These are phyloP conservation scores for Athelia sp. DNA, from an alignment of 1,284 basidiomycete species.

Conservation along the genomic window DNA sequence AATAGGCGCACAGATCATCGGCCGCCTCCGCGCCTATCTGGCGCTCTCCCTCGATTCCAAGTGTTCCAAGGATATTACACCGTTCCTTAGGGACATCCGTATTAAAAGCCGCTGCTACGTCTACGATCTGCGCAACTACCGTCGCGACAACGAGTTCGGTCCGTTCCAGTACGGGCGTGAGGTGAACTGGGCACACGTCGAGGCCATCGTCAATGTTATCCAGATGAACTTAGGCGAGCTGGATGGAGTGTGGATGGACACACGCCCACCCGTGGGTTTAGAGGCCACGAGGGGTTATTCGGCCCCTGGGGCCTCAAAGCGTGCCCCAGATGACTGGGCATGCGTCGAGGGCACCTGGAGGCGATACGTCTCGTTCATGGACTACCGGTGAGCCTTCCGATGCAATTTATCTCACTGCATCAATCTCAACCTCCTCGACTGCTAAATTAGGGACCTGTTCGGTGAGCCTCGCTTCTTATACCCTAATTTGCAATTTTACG, in stretches of 20 bases:
- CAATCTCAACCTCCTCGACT: neutral
- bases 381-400: slow-evolving; percentile 50
- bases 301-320: slow-evolving; percentile 32
- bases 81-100: slow-evolving; percentile 30
- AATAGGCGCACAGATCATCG: slow-evolving; percentile 20
- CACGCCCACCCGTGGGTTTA: slow-evolving; percentile 43
- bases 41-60: slow-evolving; percentile 32
- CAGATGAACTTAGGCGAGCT: slow-evolving; percentile 51
- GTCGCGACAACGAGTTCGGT: slow-evolving; percentile 44
- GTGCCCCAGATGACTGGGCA: slow-evolving; percentile 52
- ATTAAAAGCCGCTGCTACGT: slow-evolving; percentile 48
- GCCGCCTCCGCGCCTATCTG: slow-evolving; percentile 35
- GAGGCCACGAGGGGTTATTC: slow-evolving; percentile 47
- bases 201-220: slow-evolving; percentile 56
- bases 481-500: slow-evolving; percentile 2
- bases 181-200: slow-evolving; percentile 59
- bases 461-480: slow-evolving; percentile 30
- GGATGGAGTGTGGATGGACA: slow-evolving; percentile 27
- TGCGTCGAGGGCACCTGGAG: slow-evolving; percentile 67
- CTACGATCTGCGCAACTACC: slow-evolving; percentile 61
- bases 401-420: neutral
- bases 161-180: slow-evolving; percentile 39
- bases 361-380: slow-evolving; percentile 69
- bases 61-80: slow-evolving; percentile 16
- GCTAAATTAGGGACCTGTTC: slow-evolving; percentile 55